phyloP scores from a whole-genome alignment of 2,329 filamentous ascomycete species.

The Dendryphion nanum region DNA sequence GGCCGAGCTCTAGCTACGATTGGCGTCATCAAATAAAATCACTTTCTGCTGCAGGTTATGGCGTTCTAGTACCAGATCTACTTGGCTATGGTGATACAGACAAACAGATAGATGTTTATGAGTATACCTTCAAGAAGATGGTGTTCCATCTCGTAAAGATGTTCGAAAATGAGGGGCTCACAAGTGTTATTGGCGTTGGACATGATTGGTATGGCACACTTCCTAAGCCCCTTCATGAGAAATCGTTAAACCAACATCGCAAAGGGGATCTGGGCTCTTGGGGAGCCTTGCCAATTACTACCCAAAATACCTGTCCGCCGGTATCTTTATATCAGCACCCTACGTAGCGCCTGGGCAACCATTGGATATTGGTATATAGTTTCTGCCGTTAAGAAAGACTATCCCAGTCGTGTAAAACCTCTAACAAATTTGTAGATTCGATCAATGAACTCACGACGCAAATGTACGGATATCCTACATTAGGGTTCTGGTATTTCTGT shows the following conservation, averaged over 20 bases:
- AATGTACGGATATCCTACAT: conserved; percentile 4
- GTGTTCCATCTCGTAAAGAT: conserved; percentile 2
- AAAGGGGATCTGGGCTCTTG: conserved; percentile 6
- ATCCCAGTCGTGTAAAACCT: too few species aligned
- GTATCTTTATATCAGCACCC: background rate
- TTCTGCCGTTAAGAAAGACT: too few species aligned
- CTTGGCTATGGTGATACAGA: conserved; percentile 31
- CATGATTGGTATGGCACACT: conserved; percentile 7
- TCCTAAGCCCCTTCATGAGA: too few species aligned
- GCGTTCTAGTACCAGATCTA: conserved; percentile 37
- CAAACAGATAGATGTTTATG: conserved; percentile 5
- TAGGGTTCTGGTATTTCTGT: conserved; percentile 7
- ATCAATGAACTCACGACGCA: conserved; percentile 3
- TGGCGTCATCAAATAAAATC: conserved; percentile 44
- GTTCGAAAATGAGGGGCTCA: conserved; percentile 5
- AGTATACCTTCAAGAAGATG: conserved; percentile 5
- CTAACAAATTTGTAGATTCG: conserved; percentile 1
- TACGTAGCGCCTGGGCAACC: background rate
- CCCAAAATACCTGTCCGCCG: background rate
- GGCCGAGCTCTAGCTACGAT: conserved; percentile 44
- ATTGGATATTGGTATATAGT: conserved; percentile 2
- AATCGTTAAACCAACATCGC: too few species aligned
- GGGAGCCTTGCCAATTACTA: conserved; percentile 1
- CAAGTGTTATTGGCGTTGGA: conserved; percentile 7
- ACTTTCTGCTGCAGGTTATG: conserved; percentile 39